phyloP scores from a whole-genome alignment of 192 early-diverging fungal species.

The Coemansia sp. region DNA sequence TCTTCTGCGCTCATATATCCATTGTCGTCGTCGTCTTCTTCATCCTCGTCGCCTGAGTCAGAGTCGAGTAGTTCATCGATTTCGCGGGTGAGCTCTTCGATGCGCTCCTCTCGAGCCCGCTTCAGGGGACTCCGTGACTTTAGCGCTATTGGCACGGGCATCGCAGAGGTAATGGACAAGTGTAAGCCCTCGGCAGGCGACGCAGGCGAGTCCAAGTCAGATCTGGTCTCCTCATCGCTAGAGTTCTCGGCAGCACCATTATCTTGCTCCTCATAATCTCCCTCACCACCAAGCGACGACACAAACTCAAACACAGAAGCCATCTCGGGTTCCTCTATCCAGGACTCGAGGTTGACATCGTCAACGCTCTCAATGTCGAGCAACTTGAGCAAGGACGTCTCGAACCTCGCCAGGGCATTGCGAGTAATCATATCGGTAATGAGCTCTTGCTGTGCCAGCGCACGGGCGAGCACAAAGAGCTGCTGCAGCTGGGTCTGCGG shows the following conservation, averaged over 20 bases:
- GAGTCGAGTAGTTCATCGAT: slow-evolving; percentile 51
- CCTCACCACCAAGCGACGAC: slow-evolving; percentile 21
- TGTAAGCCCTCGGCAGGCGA: not conserved
- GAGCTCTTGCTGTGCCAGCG: slow-evolving; percentile 51
- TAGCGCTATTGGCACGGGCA: slow-evolving; percentile 22
- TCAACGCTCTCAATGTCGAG: slow-evolving; percentile 54
- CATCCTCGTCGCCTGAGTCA: slow-evolving; percentile 15
- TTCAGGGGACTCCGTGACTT: slow-evolving; percentile 39
- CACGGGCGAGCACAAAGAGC: slow-evolving; percentile 49
- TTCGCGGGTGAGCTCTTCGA: slow-evolving; percentile 53
- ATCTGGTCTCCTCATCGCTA: slow-evolving; percentile 1
- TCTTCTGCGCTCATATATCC: slow-evolving; percentile 25
- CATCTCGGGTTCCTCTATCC: slow-evolving; percentile 58
- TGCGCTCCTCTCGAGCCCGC: slow-evolving; percentile 30
- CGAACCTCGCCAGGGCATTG: slow-evolving; percentile 62
- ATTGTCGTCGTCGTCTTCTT: slow-evolving; percentile 23
- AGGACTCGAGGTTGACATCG: slow-evolving; percentile 41
- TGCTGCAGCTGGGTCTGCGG: slow-evolving; percentile 43
- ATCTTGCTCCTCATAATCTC: slow-evolving; percentile 10
- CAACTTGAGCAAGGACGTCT: slow-evolving; percentile 59
- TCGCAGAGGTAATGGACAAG: slow-evolving; percentile 17
- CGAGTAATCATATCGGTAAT: slow-evolving; percentile 60
- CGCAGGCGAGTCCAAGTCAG: slow-evolving; percentile 27
- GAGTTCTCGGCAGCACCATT: not conserved
- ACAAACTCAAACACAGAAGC: slow-evolving; percentile 52